Evolutionary conservation across 2,329 filamentous ascomycete species (phyloP).

Genomic region (Moelleriella libera): DNA sequence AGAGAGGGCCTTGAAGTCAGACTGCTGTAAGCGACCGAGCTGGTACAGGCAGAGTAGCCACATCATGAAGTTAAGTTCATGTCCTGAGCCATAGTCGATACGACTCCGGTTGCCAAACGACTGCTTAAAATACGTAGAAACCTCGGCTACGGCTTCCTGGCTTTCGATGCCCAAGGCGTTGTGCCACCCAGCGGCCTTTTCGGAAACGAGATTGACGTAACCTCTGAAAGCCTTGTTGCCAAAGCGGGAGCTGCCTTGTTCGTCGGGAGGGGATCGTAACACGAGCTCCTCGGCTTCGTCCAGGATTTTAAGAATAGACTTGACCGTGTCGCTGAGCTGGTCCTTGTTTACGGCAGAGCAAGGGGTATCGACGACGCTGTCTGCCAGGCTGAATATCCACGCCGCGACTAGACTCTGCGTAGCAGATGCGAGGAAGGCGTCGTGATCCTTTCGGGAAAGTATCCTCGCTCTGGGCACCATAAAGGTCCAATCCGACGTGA

Average conservation of each 20-base stretch:
- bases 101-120: constrained; percentile 75
- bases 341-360: constrained; percentile 44
- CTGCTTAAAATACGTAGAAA: constrained; percentile 66
- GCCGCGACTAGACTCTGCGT: constrained; percentile 64
- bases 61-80: constrained; percentile 93
- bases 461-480: constrained; percentile 63
- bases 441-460: constrained; percentile 65
- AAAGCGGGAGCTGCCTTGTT: constrained; percentile 80
- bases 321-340: constrained; percentile 46
- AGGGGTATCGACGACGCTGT: constrained; percentile 60
- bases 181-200: constrained; percentile 49
- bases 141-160: constrained; percentile 47
- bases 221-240: constrained; percentile 84
- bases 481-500: constrained; percentile 46
- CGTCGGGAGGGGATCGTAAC: constrained; percentile 59
- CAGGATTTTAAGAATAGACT: constrained; percentile 54
- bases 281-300: constrained; percentile 55
- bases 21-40: constrained; percentile 45
- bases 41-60: constrained; percentile 94
- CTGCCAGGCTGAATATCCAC: constrained; percentile 78
- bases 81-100: constrained; percentile 94
- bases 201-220: constrained; percentile 58
- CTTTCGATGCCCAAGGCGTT: constrained; percentile 37
- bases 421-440: constrained; percentile 64
- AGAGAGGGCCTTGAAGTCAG: constrained; percentile 61